phyloP scores from a whole-genome alignment of 2,329 filamentous ascomycete species.

The Diaporthe vexans region DNA sequence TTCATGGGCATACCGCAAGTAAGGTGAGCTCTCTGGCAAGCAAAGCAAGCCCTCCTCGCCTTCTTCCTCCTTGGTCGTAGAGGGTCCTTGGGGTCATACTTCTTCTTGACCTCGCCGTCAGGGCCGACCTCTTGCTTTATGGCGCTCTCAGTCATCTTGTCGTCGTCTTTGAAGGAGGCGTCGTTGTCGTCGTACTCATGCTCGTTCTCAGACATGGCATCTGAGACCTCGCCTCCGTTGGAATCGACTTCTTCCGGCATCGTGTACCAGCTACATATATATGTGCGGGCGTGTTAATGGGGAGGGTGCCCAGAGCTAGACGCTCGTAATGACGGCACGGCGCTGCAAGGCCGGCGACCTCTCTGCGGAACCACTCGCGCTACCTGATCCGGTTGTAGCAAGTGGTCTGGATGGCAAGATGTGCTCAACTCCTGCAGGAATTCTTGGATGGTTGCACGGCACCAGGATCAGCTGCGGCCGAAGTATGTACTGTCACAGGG shows the following conservation, averaged over 20 bases:
- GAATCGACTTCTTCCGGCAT: constrained; percentile 70
- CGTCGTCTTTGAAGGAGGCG: constrained; percentile 61
- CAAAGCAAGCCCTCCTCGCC: constrained; percentile 93
- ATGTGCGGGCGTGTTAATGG: constrained; percentile 32
- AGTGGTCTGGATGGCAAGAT: constrained; percentile 37
- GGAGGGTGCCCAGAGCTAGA: constrained; percentile 37
- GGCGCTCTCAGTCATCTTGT: constrained; percentile 66
- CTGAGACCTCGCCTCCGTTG: constrained; percentile 69
- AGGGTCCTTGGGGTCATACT: constrained; percentile 89
- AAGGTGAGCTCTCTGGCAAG: constrained; percentile 95
- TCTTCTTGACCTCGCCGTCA: constrained; percentile 72
- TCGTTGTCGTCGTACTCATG: constrained; percentile 67
- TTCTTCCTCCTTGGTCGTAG: constrained; percentile 93
- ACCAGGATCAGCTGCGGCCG: constrained; percentile 47
- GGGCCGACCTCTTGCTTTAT: constrained; percentile 58
- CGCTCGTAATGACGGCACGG: constrained; percentile 49
- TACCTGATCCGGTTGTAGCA: constrained; percentile 40
- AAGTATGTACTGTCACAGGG: constrained; percentile 45
- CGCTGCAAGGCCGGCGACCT: constrained; percentile 48
- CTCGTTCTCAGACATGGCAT: constrained; percentile 71
- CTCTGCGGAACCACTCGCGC: constrained; percentile 43
- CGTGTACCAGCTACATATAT: constrained; percentile 68
- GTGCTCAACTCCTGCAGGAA: constrained; percentile 47
- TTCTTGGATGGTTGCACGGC: constrained; percentile 49
- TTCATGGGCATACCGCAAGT: constrained; percentile 88